Evolutionary conservation across 768 basidiomycete species (phyloP), one percentile per base, ranked within the genome.

Genomic region (Strobilomyces echinocephalus): DNA sequence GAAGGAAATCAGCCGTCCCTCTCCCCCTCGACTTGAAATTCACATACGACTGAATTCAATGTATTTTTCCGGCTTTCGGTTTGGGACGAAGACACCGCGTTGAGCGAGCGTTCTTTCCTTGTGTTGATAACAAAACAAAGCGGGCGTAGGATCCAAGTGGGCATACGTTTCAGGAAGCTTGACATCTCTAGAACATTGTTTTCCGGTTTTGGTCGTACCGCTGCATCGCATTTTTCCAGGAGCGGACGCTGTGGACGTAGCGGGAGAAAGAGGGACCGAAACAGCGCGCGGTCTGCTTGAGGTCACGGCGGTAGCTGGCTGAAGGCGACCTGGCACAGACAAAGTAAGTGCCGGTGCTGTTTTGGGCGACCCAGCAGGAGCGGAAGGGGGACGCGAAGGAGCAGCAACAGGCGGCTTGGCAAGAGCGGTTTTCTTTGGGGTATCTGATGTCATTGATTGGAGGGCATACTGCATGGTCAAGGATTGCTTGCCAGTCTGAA

Each of bases 101-200:
- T 78, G 78, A 1, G 62, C 63, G 34, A 84, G 69, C 36, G 87
- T 62, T 44, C 76, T 78, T 54, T 81, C 79, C 20, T 70, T 69
- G 59, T 91, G 90, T 62, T 87, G 82, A 64, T 74, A 73, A 59
- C 87, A 90, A 66, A 83, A 89, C 16, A 76, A 59, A 18, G 51
- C 68, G 9, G 68, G 68, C 5, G 40, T 60, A 3, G 68, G 69
- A 21, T 70, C 62, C 21, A 69, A 45, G 54, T 21, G 40, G 14
- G 55, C 50, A 54, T 68, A 63, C 9, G 58, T 62, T 36, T 58
- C 56, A 21, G 73, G 72, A 12, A 73, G 60, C 59, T 82, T 85
- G 35, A 88, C 78, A 55, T 69, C 73, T 50, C 86, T 79, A 36
- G 71, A 75, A 60, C 90, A 92, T 34, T 70, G 80, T 58, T 77